Base-by-base conservation (phyloP, 2,329 filamentous ascomycete genomes). In the Oidium heveae region DNA sequence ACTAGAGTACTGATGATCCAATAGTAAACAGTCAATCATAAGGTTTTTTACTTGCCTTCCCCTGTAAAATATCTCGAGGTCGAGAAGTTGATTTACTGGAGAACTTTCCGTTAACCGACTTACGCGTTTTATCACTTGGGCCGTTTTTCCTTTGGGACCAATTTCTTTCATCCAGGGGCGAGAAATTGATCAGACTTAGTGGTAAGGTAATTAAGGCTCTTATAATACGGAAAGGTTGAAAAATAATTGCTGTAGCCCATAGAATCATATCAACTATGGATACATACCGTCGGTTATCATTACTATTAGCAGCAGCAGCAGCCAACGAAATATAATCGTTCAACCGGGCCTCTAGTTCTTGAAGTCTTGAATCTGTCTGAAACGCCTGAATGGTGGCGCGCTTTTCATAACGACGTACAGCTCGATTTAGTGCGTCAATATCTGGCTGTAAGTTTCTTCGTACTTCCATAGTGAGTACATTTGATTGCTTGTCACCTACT, bases 381-480 rank as follows among this genome's bases (percentile, higher is more conserved):
- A 82, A 74, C 8, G 84, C 75, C 32, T 87, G 75, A 7, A 88
- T 71, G 0, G 82, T 81, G 4, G 83, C 79, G 61, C 87, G 84
- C 69, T 94, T 95, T 69, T 96, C 89, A 62, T 94, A 94, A 37
- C 86, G 79, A 20, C 89, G 77, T 47, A 96, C 83, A 4, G 89
- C 88, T 51, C 89, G 80, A 61, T 87, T 91, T 34, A 96, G 71
- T 0, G 86, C 85, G 61, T 95, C 88, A 6, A 96, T 73, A 56
- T 95, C 86, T 0, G 86, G 82, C 59, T 87, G 83, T 12, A 89
- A 71, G 32, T 72, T 70, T 57, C 76, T 77, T 44, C 78, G 75
- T 13, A 85, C 72, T 56, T 85, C 79, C 5, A 70, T 71, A 2
- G 66, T 68, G 2, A 70, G 59, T 3, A 70, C 55, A 6, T 70